Percentiles rank a stretch among this genome's conserved stretches.
Conservation (phyloP, 257 asterid species). For the Solanum tacnaense region DNA sequence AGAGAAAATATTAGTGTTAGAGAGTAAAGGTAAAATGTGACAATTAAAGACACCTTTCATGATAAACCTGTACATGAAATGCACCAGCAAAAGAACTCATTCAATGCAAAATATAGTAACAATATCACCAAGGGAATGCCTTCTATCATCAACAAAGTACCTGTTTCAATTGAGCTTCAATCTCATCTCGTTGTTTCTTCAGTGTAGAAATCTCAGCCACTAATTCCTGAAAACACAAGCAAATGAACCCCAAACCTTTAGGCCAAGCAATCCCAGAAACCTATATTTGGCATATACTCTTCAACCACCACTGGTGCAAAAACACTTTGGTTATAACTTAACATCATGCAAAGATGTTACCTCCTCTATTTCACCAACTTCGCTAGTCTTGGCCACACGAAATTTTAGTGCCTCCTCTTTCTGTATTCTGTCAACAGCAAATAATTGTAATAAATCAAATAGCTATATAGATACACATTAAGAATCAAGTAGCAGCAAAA, state of each 20-base stretch:
- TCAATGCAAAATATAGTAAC: neutral
- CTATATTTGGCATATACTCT: neutral
- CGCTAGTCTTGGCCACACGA: constrained; percentile 63
- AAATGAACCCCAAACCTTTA: constrained; percentile 2
- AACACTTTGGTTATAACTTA: neutral
- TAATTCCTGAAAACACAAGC: constrained; percentile 52
- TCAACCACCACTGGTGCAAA: neutral
- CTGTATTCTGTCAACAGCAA: constrained; percentile 52
- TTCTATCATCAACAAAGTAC: constrained; percentile 20
- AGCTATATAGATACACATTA: neutral
- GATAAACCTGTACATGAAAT: neutral
- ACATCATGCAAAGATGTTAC: constrained; percentile 19
- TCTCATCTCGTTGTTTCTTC: constrained; percentile 73
- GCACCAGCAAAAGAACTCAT: neutral
- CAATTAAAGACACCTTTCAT: neutral
- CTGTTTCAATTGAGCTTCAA: constrained; percentile 90
- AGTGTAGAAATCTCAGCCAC: constrained; percentile 68
- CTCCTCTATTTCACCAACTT: constrained; percentile 80
- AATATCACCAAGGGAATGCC: neutral
- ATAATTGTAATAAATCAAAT: constrained; percentile 5
- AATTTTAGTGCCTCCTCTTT: constrained; percentile 87
- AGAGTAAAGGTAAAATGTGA: neutral
- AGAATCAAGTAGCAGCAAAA: neutral
- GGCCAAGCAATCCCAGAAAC: constrained; percentile 2
- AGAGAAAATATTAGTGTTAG: neutral